Percentiles rank a stretch among this genome's conserved stretches.
phyloP scores from a whole-genome alignment of 371 early-diverging fungal species.

The Rhizopus stolonifer region DNA sequence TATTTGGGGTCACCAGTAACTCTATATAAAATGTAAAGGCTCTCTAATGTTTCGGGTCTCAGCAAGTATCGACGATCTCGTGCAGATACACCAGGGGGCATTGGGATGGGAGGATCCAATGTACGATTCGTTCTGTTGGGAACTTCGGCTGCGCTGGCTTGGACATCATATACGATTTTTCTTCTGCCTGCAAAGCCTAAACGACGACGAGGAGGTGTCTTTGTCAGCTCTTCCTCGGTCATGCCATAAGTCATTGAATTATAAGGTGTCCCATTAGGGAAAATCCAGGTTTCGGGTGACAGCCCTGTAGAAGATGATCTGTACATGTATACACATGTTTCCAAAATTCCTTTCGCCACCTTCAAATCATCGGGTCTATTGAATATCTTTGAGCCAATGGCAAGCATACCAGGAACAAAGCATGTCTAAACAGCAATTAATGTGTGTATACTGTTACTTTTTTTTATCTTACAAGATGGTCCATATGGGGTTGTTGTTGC shows the following conservation, averaged over 20 bases:
- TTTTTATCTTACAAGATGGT: conserved; percentile 42
- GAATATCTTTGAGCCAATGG: conserved; percentile 56
- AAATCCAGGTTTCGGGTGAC: conserved; percentile 53
- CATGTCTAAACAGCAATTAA: conserved; percentile 44
- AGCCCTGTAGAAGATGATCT: conserved; percentile 50
- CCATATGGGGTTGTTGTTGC: conserved; percentile 36
- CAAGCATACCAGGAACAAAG: conserved; percentile 77
- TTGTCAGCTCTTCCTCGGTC: neutral
- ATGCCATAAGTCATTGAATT: conserved; percentile 17
- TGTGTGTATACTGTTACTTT: conserved; percentile 14
- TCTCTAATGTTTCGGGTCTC: conserved; percentile 71
- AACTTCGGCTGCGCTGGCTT: neutral
- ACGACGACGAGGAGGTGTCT: neutral
- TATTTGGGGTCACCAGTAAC: conserved; percentile 70
- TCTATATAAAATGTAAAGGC: conserved; percentile 68
- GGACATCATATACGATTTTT: neutral
- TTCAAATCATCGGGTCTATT: conserved; percentile 46
- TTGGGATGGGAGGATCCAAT: neutral
- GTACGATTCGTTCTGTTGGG: conserved; percentile 7
- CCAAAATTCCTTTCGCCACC: conserved; percentile 50
- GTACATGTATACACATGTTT: conserved; percentile 67
- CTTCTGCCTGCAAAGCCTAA: neutral
- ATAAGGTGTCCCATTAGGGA: conserved; percentile 24
- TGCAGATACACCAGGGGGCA: neutral
- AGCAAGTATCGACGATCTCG: conserved; percentile 9